Evolutionary conservation across 2,329 filamentous ascomycete genomes (phyloP).

Genomic region (Calycina herbarum): DNA sequence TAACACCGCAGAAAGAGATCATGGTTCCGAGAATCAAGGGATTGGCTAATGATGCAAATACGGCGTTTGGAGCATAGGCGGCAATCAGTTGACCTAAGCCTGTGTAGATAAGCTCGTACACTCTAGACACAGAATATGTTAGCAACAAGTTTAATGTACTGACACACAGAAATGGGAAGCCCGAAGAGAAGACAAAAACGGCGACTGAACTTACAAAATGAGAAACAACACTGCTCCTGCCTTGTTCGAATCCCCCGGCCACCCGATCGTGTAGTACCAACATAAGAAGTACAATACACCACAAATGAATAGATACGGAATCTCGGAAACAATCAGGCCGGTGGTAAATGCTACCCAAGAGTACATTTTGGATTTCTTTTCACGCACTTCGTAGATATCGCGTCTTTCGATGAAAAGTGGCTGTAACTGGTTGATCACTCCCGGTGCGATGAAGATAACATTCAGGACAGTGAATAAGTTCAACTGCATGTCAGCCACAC

Average conservation of each 20-base stretch:
- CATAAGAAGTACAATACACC: slow-evolving; percentile 68
- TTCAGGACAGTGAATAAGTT: slow-evolving; percentile 64
- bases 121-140: slow-evolving; percentile 69
- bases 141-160: no score
- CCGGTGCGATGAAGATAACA: slow-evolving; percentile 59
- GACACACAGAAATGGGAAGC: no score
- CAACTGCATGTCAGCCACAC: slow-evolving; percentile 69
- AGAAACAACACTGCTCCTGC: slow-evolving; percentile 60
- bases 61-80: slow-evolving; percentile 66
- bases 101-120: slow-evolving; percentile 58
- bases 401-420: slow-evolving; percentile 66
- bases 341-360: slow-evolving; percentile 76
- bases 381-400: slow-evolving; percentile 70
- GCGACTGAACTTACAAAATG: no score
- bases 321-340: slow-evolving; percentile 69
- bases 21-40: slow-evolving; percentile 41
- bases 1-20: slow-evolving; percentile 73
- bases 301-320: slow-evolving; percentile 66
- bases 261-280: slow-evolving; percentile 75
- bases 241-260: slow-evolving; percentile 62
- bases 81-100: slow-evolving; percentile 83
- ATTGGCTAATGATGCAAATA: slow-evolving; percentile 73
- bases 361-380: slow-evolving; percentile 74
- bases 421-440: slow-evolving; percentile 54
- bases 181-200: no score